Conservation (phyloP, 768 basidiomycete genomes). For the Amylocystis lapponica region DNA sequence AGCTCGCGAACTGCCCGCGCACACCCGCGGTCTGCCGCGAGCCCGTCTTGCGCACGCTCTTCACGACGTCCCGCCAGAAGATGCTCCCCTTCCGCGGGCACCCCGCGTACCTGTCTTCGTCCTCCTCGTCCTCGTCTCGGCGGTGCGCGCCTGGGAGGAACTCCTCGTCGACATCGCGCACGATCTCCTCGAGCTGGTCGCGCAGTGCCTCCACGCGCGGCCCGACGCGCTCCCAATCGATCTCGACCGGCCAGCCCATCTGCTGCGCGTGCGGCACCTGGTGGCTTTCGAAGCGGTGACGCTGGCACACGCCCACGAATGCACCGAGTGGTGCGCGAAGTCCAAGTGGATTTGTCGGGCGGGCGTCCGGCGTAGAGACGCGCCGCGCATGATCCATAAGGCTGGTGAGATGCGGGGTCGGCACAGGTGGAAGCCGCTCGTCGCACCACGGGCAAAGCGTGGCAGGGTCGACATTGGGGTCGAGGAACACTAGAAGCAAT, state of each 20-base stretch:
- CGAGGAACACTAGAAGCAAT: slow-evolving; percentile 41
- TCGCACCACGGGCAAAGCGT: slow-evolving; percentile 83
- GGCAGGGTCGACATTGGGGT: slow-evolving; percentile 51
- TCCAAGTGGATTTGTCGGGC: slow-evolving; percentile 65
- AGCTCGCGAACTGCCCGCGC: slow-evolving; percentile 69
- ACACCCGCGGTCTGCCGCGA: slow-evolving; percentile 61
- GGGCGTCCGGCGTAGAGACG: slow-evolving; percentile 55
- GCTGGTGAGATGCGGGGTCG: slow-evolving; percentile 51
- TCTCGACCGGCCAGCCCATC: slow-evolving; percentile 72
- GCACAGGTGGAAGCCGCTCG: slow-evolving; percentile 52
- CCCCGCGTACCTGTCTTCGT: slow-evolving; percentile 6
- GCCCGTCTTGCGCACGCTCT: slow-evolving; percentile 60
- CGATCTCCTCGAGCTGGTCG: slow-evolving; percentile 40
- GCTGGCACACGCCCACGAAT: slow-evolving; percentile 67
- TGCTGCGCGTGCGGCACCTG: slow-evolving; percentile 65
- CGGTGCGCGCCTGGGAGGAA: slow-evolving; percentile 9
- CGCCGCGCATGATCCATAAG: slow-evolving; percentile 46
- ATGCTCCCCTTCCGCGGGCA: slow-evolving; percentile 38
- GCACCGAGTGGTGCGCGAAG: slow-evolving; percentile 42
- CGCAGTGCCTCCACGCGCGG: slow-evolving; percentile 50
- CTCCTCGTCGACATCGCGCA: slow-evolving; percentile 39
- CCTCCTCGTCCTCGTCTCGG: slow-evolving; percentile 14
- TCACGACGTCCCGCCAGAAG: slow-evolving; percentile 67
- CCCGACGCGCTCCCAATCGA: slow-evolving; percentile 56
- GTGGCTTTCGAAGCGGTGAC: slow-evolving; percentile 72